Evolutionary conservation across 176 grass and related monocot genomes (phyloP).

Genomic region (Avena sativa): DNA sequence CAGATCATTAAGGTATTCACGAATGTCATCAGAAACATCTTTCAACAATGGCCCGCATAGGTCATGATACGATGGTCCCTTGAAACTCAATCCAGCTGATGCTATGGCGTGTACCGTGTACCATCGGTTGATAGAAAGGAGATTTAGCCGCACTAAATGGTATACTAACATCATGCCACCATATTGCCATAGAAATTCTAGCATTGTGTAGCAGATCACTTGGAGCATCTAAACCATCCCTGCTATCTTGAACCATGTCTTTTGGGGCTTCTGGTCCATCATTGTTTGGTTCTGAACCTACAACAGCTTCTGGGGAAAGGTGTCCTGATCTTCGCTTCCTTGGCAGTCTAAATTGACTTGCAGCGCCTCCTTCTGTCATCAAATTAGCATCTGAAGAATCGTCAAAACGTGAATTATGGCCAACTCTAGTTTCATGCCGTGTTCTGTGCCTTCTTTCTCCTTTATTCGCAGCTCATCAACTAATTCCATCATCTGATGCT

Average conservation of each 20-base stretch:
- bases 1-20: constrained; percentile 51
- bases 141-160: constrained; percentile 61
- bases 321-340: constrained; percentile 47
- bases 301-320: constrained; percentile 10
- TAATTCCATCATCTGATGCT: constrained; percentile 47
- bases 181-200: constrained; percentile 62
- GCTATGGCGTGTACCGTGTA: constrained; percentile 54
- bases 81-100: constrained; percentile 49
- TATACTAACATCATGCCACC: constrained; percentile 66
- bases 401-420: background rate
- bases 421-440: constrained; percentile 19
- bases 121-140: constrained; percentile 61
- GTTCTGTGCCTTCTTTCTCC: constrained; percentile 44
- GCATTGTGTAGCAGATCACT: constrained; percentile 51
- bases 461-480: constrained; percentile 39
- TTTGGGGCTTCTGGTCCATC: background rate
- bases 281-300: constrained; percentile 38
- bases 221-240: constrained; percentile 18
- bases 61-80: constrained; percentile 65
- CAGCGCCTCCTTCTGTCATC: constrained; percentile 25
- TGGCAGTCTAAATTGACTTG: constrained; percentile 37
- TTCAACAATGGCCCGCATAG: constrained; percentile 56
- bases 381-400: constrained; percentile 35
- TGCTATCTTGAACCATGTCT: constrained; percentile 29
- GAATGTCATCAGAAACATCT: constrained; percentile 46